Conservation (phyloP, 352 stramenopile genomes). For the Thraustotheca clavata region DNA sequence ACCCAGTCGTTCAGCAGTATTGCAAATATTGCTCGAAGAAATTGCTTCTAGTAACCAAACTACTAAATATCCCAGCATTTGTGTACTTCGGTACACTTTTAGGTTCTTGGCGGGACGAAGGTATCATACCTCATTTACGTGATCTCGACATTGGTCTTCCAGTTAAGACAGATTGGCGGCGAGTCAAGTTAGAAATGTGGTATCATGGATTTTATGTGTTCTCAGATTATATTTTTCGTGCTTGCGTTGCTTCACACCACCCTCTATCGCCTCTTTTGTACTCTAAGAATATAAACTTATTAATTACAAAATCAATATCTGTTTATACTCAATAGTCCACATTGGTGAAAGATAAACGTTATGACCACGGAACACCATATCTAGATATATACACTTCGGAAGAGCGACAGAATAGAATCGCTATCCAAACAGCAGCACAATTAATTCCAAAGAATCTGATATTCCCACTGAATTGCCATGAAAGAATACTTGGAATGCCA, state of each 20-base stretch:
- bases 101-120: not conserved
- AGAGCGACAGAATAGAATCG: not conserved
- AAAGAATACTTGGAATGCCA: not conserved
- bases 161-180: not conserved
- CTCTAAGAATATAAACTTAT: not conserved
- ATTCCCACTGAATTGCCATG: not conserved
- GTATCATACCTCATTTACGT: not conserved
- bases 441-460: not conserved
- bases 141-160: not conserved
- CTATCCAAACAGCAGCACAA: not conserved
- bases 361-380: not conserved
- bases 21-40: not conserved
- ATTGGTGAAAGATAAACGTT: not conserved
- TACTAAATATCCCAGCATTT: not conserved
- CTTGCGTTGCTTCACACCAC: slow-evolving; percentile 1
- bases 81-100: not conserved
- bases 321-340: not conserved
- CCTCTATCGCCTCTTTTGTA: not conserved
- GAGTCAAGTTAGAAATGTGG: not conserved
- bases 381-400: not conserved
- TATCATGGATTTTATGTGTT: not conserved
- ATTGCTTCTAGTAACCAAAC: not conserved
- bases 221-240: not conserved
- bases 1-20: not conserved
- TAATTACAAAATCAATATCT: not conserved